A percentile compares a stretch with the other conserved stretches of the same genome.
Evolutionary conservation across 2,329 filamentous ascomycete species (phyloP).

Genomic region (Colletotrichum tabaci): DNA sequence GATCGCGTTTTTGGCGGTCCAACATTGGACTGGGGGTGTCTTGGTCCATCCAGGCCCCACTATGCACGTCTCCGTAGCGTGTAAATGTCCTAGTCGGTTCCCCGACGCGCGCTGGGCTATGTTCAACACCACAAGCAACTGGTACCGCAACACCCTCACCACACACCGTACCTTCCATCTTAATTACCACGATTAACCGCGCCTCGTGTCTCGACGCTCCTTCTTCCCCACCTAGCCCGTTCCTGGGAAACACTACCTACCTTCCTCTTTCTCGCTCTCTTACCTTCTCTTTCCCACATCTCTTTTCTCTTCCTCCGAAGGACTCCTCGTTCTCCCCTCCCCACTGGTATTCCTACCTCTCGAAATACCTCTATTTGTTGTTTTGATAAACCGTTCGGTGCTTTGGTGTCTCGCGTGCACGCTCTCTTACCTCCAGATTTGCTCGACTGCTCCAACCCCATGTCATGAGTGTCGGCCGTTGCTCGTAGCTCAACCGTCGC

Average conservation of each 20-base stretch:
- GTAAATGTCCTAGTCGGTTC: slow-evolving; percentile 23
- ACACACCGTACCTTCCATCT: slow-evolving; percentile 27
- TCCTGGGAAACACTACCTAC: slow-evolving; percentile 27
- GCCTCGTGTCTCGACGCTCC: slow-evolving; percentile 39
- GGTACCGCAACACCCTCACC: slow-evolving; percentile 27
- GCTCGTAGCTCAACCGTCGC: slow-evolving; percentile 11
- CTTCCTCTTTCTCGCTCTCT: slow-evolving; percentile 23
- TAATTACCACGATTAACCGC: slow-evolving; percentile 34
- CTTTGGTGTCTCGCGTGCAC: slow-evolving; percentile 1
- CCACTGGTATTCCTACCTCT: background rate
- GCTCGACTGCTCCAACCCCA: slow-evolving; percentile 1
- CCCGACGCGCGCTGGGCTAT: slow-evolving; percentile 35
- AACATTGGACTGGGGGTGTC: background rate
- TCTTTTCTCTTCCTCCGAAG: background rate
- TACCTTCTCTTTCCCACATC: background rate
- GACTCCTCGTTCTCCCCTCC: too few species aligned
- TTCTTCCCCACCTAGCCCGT: slow-evolving; percentile 38
- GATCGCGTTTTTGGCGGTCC: slow-evolving; percentile 29
- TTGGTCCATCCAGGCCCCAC: slow-evolving; percentile 2
- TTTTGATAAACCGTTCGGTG: background rate
- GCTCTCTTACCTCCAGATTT: background rate
- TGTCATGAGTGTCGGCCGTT: slow-evolving; percentile 26
- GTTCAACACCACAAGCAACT: slow-evolving; percentile 37
- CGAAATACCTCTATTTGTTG: background rate
- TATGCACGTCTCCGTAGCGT: slow-evolving; percentile 20